These are phyloP conservation scores for Dendrobium nobile DNA, from an alignment of 106 monocot genomes.

Conservation along the genomic window DNA sequence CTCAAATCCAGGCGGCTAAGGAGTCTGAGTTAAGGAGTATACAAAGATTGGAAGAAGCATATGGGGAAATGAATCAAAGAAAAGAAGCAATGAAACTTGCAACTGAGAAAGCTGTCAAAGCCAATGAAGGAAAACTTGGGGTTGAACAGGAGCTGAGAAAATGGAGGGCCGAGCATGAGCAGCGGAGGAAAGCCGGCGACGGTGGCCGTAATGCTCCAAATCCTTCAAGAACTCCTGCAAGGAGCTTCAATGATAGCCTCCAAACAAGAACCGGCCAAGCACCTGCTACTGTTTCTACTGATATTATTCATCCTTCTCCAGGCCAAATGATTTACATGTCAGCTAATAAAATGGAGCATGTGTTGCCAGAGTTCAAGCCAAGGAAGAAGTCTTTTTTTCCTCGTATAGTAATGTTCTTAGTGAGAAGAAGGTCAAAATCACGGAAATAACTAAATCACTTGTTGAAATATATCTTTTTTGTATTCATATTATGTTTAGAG, in stretches of 20 bases:
- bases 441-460: neutral
- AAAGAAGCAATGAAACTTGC: slow-evolving; percentile 16
- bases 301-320: neutral
- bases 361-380: neutral
- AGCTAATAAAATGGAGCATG: neutral
- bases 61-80: slow-evolving; percentile 8
- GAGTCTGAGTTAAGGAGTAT: slow-evolving; percentile 16
- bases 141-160: slow-evolving; percentile 22
- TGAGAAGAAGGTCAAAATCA: slow-evolving; percentile 5
- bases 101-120: slow-evolving; percentile 8
- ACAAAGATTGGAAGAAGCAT: slow-evolving; percentile 16
- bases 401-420: slow-evolving; percentile 3
- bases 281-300: neutral
- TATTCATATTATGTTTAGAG: slow-evolving; percentile 8
- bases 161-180: slow-evolving; percentile 22
- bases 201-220: neutral
- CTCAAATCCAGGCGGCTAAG: slow-evolving; percentile 18
- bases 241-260: slow-evolving; percentile 1
- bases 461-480: neutral
- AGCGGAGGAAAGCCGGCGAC: slow-evolving; percentile 17
- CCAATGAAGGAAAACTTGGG: slow-evolving; percentile 24
- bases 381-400: slow-evolving; percentile 5
- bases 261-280: neutral
- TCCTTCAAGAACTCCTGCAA: slow-evolving; percentile 16
- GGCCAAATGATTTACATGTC: neutral